Base-by-base conservation (phyloP, 129 eudicot species). In the Rutidosis leptorrhynchoides region DNA sequence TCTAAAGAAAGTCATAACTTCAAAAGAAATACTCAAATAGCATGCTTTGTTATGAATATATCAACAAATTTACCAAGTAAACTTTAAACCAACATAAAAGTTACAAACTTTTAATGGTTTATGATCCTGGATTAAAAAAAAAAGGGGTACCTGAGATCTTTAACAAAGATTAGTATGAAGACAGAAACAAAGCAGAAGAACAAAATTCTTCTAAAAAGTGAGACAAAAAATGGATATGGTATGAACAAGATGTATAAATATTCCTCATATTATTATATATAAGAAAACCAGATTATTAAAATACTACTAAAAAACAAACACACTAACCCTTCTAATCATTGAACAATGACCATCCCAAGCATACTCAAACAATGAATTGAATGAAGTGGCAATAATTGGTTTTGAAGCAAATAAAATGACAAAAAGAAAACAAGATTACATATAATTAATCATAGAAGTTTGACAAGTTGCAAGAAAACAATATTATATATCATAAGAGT, bases 311-410 rank as follows among this genome's bases (percentile, higher is more conserved):
- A 71, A 78, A 65, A 76, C 75, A 72, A 79, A 54, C 69, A 62
- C 69, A 81, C 81, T 86, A 78, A 81, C 86, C 76, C 78, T 71
- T 75, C 81, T 79, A 81, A 85, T 85, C 83, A 85, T 82, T 84
- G 80, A 79, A 83, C 92, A 88, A 88, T 78, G 89, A 85, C 89
- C 77, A 79, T 75, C 67, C 11, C n/a, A 4, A 40, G 46, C 46
- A 40, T 15, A 62, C 64, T 22, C 57, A 60, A 75, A 75, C 79
- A 62, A 52, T 75, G 76, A 74, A 70, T 57, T 74, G 76, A 74
- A 71, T 58, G 62, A 35, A 46, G 69, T 40, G 27, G 22, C 66
- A 72, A 79, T 65, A 68, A 73, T 74, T 64, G 62, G 54, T 64
- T 24, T 77, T 57, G 69, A 74, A 75, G 81, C 77, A 59, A 40